These are phyloP conservation scores for Bacterosira constricta DNA, from an alignment of 108 stramenopile species.

Conservation along the genomic window DNA sequence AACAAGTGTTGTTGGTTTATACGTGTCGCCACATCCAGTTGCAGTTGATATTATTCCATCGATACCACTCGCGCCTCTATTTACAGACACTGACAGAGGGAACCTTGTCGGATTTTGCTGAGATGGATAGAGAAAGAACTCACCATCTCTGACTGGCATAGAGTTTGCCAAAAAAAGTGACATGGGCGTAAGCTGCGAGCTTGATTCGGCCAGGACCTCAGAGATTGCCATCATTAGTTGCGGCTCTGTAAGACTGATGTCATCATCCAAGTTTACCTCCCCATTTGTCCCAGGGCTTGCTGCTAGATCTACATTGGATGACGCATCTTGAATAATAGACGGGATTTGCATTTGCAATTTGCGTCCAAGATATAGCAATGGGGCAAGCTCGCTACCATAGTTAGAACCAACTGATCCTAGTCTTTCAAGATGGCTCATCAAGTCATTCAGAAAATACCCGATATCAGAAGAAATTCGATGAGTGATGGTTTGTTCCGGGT, in stretches of 20 bases:
- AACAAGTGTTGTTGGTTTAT: slow-evolving; percentile 70
- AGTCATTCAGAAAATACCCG: slow-evolving; percentile 44
- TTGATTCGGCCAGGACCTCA: slow-evolving; percentile 47
- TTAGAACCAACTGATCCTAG: neutral
- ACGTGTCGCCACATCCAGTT: slow-evolving; percentile 77
- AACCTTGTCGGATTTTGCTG: slow-evolving; percentile 5
- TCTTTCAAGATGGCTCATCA: slow-evolving; percentile 17
- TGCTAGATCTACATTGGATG: slow-evolving; percentile 2
- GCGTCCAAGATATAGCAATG: slow-evolving; percentile 64
- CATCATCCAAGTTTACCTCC: neutral
- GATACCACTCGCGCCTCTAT: slow-evolving; percentile 94
- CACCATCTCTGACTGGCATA: slow-evolving; percentile 93
- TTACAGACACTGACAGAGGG: slow-evolving; percentile 58
- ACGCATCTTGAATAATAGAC: slow-evolving; percentile 55
- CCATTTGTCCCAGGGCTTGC: neutral
- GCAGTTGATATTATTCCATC: slow-evolving; percentile 92
- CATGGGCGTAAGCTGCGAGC: slow-evolving; percentile 9
- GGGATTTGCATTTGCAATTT: slow-evolving; percentile 62
- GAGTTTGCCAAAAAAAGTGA: slow-evolving; percentile 89
- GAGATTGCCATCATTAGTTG: slow-evolving; percentile 73
- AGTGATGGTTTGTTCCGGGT: slow-evolving; percentile 73
- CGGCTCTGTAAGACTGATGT: slow-evolving; percentile 74
- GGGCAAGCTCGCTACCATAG: slow-evolving; percentile 60
- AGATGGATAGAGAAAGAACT: slow-evolving; percentile 82
- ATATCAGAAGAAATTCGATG: slow-evolving; percentile 65